These are phyloP conservation scores for Capronia epimyces DNA, from an alignment of 2,329 filamentous ascomycete species.

Conservation along the genomic window DNA sequence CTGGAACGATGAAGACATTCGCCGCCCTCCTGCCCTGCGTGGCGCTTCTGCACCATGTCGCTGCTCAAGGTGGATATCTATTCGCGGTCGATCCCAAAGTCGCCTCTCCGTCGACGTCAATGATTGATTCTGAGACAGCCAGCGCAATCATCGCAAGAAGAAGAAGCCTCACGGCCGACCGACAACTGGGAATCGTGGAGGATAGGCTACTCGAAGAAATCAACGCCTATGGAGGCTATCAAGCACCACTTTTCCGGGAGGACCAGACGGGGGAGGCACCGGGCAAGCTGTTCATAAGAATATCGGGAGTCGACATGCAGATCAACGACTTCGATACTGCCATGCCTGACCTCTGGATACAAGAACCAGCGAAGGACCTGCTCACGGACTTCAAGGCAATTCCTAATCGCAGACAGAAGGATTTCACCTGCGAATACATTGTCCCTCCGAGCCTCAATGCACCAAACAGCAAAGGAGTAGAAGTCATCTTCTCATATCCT, in stretches of 20 bases:
- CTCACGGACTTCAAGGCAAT: conserved; percentile 26
- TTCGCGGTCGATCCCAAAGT: conserved; percentile 27
- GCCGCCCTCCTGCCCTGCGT: conserved; percentile 13
- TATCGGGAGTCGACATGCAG: conserved; percentile 25
- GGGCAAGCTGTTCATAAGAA: conserved; percentile 34
- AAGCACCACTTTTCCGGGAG: conserved; percentile 49
- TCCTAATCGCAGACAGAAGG: conserved; percentile 14
- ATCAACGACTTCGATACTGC: conserved; percentile 21
- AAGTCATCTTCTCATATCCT: conserved; percentile 28
- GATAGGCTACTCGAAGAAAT: conserved; percentile 53
- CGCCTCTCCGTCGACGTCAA: conserved; percentile 19
- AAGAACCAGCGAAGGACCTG: conserved; percentile 23
- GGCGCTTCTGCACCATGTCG: conserved; percentile 20
- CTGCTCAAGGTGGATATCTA: conserved; percentile 28
- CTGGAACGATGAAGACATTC: conserved; percentile 19
- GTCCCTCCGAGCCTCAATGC: conserved; percentile 24
- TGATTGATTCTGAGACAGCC: conserved; percentile 32
- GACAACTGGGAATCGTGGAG: conserved; percentile 37
- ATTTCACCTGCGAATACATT: conserved; percentile 26
- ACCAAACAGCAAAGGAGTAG: conserved; percentile 20
- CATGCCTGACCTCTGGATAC: conserved; percentile 29
- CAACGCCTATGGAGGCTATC: conserved; percentile 54
- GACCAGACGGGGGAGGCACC: conserved; percentile 21
- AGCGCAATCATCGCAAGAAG: conserved; percentile 42
- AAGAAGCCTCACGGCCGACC: conserved; percentile 46